These are phyloP conservation scores for Malassezia caprae DNA, from an alignment of 1,284 basidiomycete genomes.

Conservation along the genomic window DNA sequence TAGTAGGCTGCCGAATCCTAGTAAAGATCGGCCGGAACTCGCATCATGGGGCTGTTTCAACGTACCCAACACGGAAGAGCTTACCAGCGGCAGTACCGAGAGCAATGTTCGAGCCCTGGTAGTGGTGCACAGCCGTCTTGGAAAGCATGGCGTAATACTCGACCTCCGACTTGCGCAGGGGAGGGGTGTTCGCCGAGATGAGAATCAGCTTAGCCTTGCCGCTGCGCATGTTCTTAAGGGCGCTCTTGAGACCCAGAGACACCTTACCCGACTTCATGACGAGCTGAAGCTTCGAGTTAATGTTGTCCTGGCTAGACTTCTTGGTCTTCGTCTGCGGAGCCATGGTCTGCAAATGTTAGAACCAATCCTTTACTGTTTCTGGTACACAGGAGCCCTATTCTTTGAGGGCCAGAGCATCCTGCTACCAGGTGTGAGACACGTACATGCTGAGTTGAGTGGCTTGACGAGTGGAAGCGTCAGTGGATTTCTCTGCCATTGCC, in stretches of 20 bases:
- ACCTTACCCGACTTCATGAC: constrained; percentile 76
- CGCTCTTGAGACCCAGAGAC: constrained; percentile 50
- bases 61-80: constrained; percentile 94
- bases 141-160: constrained; percentile 99
- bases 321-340: constrained; percentile 84
- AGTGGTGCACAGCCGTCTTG: constrained; percentile 94
- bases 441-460: constrained; percentile 13
- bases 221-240: constrained; percentile 93
- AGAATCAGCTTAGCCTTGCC: constrained; percentile 99
- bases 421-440: not conserved
- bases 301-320: constrained; percentile 62
- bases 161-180: constrained; percentile 95
- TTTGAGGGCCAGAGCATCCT: not conserved
- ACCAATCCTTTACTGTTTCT: not conserved
- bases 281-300: constrained; percentile 86
- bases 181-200: constrained; percentile 98
- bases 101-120: constrained; percentile 82
- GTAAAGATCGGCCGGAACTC: not conserved
- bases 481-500: not conserved
- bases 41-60: constrained; percentile 24
- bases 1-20: not conserved
- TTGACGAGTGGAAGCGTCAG: constrained; percentile 6
- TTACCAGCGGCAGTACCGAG: constrained; percentile 98
- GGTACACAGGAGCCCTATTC: not conserved
- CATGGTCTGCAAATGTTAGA: constrained; percentile 53